These are phyloP conservation scores for Pleurotus tuber-regium DNA, from an alignment of 768 basidiomycete genomes.

Conservation along the genomic window DNA sequence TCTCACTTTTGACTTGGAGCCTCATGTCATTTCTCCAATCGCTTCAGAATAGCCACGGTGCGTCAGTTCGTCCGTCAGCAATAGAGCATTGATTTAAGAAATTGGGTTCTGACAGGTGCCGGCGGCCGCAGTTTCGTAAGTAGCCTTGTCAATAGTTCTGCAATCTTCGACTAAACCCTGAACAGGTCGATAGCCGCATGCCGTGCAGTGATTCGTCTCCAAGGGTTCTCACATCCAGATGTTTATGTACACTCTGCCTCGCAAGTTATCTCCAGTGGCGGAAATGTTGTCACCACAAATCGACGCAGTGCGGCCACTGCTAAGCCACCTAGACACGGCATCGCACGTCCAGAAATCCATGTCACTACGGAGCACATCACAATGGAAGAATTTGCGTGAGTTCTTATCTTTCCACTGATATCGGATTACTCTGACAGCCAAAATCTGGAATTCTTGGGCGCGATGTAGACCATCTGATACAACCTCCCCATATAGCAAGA, in stretches of 20 bases:
- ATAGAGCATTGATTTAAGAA: neutral
- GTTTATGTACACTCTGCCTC: slow-evolving; percentile 47
- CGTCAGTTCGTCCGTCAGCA: slow-evolving; percentile 13
- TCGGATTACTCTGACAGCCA: neutral
- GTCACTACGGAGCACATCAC: slow-evolving; percentile 62
- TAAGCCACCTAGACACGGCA: slow-evolving; percentile 27
- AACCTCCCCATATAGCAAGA: slow-evolving; percentile 21
- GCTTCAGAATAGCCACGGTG: slow-evolving; percentile 51
- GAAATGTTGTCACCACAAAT: slow-evolving; percentile 23
- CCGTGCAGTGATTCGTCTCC: slow-evolving; percentile 64
- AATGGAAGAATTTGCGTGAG: slow-evolving; percentile 55
- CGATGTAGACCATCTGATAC: slow-evolving; percentile 18
- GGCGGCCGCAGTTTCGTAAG: slow-evolving; percentile 63
- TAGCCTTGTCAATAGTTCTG: slow-evolving; percentile 3
- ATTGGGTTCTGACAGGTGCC: slow-evolving; percentile 41
- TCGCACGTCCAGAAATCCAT: slow-evolving; percentile 45
- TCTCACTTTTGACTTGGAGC: neutral
- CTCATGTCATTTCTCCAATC: slow-evolving; percentile 6
- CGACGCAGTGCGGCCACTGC: slow-evolving; percentile 28
- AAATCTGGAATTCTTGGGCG: neutral
- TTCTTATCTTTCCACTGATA: slow-evolving; percentile 9
- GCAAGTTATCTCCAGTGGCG: slow-evolving; percentile 26
- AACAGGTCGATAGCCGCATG: slow-evolving; percentile 60
- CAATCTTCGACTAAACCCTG: slow-evolving; percentile 6
- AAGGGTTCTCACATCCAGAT: slow-evolving; percentile 49